A percentile compares a stretch with the other conserved stretches of the same genome.
These are phyloP conservation scores for Symbiodinium natans DNA, from an alignment of 73 alveolate genomes.

Conservation along the genomic window DNA sequence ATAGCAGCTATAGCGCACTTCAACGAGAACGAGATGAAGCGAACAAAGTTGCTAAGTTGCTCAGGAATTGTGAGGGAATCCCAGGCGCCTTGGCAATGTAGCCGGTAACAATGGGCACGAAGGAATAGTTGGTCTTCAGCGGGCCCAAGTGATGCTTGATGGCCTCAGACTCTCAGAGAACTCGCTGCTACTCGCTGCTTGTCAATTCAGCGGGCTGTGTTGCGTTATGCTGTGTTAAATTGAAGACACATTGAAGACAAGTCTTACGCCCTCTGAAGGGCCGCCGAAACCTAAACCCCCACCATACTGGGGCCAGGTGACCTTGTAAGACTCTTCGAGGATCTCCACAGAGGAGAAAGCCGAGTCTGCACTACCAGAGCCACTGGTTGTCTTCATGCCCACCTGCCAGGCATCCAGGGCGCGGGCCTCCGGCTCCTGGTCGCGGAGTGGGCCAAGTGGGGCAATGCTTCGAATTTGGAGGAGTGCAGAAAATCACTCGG, in stretches of 20 bases:
- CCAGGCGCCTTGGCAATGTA: constrained; percentile 74
- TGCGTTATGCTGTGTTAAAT: neutral
- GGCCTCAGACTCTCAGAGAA: neutral
- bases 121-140: constrained; percentile 33
- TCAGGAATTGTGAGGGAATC: neutral
- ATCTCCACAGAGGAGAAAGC: constrained; percentile 81
- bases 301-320: neutral
- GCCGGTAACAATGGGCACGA: constrained; percentile 86
- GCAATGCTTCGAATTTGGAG: neutral
- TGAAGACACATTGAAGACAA: no score
- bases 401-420: constrained; percentile 90
- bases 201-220: neutral
- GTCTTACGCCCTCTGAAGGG: neutral
- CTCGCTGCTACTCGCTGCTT: neutral
- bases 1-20: neutral
- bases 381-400: constrained; percentile 82
- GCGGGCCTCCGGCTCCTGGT: constrained; percentile 52
- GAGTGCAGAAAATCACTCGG: no score
- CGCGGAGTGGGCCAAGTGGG: neutral
- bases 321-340: constrained; percentile 37
- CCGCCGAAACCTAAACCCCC: neutral
- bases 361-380: constrained; percentile 87
- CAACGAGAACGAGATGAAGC: neutral
- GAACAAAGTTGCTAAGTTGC: neutral
- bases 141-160: constrained; percentile 50